Evolutionary conservation across 345 rosid genomes (phyloP), one percentile per base, ranked within the genome.

Genomic region (Stellera chamaejasme): DNA sequence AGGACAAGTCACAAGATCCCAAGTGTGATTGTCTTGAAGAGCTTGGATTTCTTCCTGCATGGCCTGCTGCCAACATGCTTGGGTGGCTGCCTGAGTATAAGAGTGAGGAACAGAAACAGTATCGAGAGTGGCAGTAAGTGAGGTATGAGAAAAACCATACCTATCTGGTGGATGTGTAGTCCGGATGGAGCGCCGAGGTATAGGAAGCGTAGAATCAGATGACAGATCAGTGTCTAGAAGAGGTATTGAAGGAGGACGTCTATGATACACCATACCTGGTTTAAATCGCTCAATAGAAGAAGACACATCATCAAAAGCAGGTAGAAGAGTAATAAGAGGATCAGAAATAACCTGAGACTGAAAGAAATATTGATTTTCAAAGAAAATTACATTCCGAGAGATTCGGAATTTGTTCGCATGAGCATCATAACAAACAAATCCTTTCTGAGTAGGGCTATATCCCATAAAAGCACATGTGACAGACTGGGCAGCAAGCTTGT

Each of bases 371-470:
- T 4, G 39, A 32, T 32, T 32, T 7, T 46, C 6, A 19, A 47
- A 52, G 10, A 51, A 61, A 26, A 61, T 3, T 19, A 43, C 14
- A 43, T 52, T 5, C 10, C 27, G 27, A 11, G 57, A 61, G 5
- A 51, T 32, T 39, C 45, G 27, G 52, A 8, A 6, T 13, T 5
- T 5, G 6, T 43, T 23, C 0, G 15, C 3, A 14, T 9, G 10
- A 11, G 55, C 46, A 49, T 59, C 63, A 49, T 27, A 59, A 14
- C 63, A 65, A n/a, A 57, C 10, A 51, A 11, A 58, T 0, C 57
- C 55, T 25, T 55, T 64, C 0, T 64, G 50, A 2, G 39, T 0
- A 0, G 2, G 0, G 43, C 2, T 16, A 44, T 65, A 65, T 0
- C 63, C 63, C 9, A 65, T 1, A 43, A 57, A 65, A 1, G 57